Evolutionary conservation across 2,329 filamentous ascomycete genomes (phyloP).

Genomic region (Coniochaeta sp.): DNA sequence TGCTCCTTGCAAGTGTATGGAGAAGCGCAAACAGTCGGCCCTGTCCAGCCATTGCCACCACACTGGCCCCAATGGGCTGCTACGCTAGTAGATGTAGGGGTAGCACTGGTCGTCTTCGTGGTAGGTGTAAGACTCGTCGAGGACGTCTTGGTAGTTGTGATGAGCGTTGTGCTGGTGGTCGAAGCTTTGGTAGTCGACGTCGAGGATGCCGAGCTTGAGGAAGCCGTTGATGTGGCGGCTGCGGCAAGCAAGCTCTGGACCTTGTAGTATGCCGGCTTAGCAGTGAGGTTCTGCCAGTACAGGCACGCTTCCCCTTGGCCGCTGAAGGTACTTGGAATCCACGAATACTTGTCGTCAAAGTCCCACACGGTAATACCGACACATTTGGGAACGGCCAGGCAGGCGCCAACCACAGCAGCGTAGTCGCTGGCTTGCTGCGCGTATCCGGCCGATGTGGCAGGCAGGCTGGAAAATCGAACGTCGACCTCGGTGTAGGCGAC

Average conservation of each 20-base stretch:
- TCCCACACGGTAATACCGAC: conserved; percentile 35
- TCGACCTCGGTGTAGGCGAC: conserved; percentile 57
- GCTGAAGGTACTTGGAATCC: conserved; percentile 28
- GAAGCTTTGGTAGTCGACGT: conserved; percentile 1
- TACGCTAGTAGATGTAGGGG: conserved; percentile 5
- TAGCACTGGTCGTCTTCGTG: conserved; percentile 3
- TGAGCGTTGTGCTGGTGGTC: neutral
- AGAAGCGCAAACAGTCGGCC: conserved; percentile 19
- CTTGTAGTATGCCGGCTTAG: conserved; percentile 30
- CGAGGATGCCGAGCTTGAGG: neutral
- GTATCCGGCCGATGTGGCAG: conserved; percentile 28
- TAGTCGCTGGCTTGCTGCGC: conserved; percentile 40
- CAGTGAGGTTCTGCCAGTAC: conserved; percentile 25
- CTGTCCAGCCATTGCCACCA: conserved; percentile 17
- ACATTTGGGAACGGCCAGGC: conserved; percentile 25
- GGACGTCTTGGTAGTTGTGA: neutral
- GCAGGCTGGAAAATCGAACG: conserved; percentile 37
- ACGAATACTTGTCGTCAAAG: conserved; percentile 32
- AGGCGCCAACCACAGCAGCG: conserved; percentile 25
- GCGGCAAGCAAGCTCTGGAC: conserved; percentile 27
- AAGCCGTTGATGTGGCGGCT: conserved; percentile 7
- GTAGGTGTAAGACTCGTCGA: neutral
- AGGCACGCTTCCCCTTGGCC: conserved; percentile 28
- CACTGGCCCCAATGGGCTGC: conserved; percentile 20
- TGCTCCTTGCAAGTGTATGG: conserved; percentile 18